Percentiles rank a stretch among this genome's conserved stretches.
These are phyloP conservation scores for Alternaria arborescens DNA, from an alignment of 2,329 filamentous ascomycete species.

Conservation along the genomic window DNA sequence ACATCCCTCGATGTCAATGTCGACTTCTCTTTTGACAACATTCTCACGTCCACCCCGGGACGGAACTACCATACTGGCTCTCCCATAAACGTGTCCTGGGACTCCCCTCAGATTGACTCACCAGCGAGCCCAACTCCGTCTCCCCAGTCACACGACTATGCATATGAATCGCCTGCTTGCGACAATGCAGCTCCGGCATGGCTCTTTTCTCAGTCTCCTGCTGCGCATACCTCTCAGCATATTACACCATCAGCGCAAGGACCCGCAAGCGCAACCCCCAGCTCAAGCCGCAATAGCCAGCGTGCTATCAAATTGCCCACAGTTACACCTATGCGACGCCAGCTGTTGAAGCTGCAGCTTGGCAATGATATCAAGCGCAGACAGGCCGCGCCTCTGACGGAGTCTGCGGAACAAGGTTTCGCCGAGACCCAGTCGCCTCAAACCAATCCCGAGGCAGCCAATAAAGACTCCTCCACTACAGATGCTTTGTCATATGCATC, in stretches of 20 bases:
- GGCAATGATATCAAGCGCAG: constrained; percentile 14
- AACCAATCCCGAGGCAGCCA: constrained; percentile 10
- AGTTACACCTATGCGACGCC: constrained; percentile 20
- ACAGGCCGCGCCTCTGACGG: constrained; percentile 1
- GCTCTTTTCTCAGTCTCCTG: not conserved
- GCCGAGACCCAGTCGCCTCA: constrained; percentile 13
- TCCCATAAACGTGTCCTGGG: constrained; percentile 11
- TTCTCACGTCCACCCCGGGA: constrained; percentile 23
- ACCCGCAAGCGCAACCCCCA: not conserved
- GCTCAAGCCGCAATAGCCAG: not conserved
- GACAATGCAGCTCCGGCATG: constrained; percentile 2
- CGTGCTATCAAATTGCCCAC: not conserved
- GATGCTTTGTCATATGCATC: constrained; percentile 7
- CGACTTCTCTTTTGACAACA: constrained; percentile 29
- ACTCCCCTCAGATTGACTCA: constrained; percentile 6
- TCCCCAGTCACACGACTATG: not conserved
- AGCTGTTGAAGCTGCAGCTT: constrained; percentile 20
- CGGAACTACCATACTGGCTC: constrained; percentile 20
- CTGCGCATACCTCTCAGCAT: not conserved
- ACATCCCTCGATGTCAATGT: not conserved
- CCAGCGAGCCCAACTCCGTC: not conserved
- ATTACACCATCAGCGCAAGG: not conserved
- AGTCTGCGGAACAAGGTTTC: constrained; percentile 15
- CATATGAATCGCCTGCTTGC: not conserved
- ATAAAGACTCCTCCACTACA: constrained; percentile 19